Evolutionary conservation across 148 eudicot species (phyloP), one percentile per base, ranked within the genome.

Genomic region (Chenopodium formosanum): DNA sequence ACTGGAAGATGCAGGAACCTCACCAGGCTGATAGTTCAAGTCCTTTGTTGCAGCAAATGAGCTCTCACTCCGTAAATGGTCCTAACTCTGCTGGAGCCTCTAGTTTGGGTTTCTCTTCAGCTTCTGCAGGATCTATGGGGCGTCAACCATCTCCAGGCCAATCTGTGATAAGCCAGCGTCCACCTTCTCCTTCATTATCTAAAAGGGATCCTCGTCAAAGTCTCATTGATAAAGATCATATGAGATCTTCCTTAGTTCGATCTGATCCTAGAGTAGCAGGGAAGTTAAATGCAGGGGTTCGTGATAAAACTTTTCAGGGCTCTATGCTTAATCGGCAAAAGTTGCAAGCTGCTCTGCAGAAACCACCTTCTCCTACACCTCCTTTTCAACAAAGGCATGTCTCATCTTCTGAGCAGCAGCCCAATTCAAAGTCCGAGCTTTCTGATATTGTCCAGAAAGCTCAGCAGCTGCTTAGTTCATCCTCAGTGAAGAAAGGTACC

Each of bases 261-360:
- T 78, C 88, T 44, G 93, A 92, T 58, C 87, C 89, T 34, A 86
- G 88, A 87, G 68, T 82, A 78, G 76, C 93, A 67, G 86, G 86
- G 50, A 81, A 82, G 29, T 52, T 77, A 27, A 88, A 84, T 66
- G 65, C 52, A 27, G 89, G 75, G 70, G 80, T 84, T 9, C 84
- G 64, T 47, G 88, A 85, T 84, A 84, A 86, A 46, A 66, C 78
- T 73, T 66, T 84, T 76, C 87, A 80, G 79, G 87, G 90, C 75
- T 74, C 86, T 67, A 13, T 84, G 58, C 86, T 82, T 71, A 44
- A 75, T 19, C 76, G 68, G 56, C 90, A 76, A 80, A 89, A 85
- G 63, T 75, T 81, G 53, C 92, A 84, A 73, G 79, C 87, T 10
- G 80, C 74, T 84, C 40, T 83, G 65, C 89, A 70, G 72, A 81